Base-by-base conservation (phyloP, 352 stramenopile genomes). In the Phytophthora nicotianae region DNA sequence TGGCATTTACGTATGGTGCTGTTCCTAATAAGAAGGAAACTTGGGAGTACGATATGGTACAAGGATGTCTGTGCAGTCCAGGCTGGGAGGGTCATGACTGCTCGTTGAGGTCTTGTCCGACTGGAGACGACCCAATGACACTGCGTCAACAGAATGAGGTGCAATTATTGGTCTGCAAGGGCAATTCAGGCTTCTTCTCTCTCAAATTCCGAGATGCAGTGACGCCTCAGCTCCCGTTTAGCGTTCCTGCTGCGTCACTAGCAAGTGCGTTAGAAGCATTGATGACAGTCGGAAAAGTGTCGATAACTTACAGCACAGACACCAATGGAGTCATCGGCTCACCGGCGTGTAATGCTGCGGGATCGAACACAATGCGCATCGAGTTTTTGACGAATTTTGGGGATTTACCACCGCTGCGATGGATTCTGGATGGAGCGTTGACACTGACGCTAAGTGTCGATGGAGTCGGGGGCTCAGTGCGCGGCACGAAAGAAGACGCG, bases 21-120 rank as follows among this genome's bases (percentile, higher is more conserved):
- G 79, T 91, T 24, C 82, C 82, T 26, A 92, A 94, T 72, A 91
- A 89, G 50, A 88, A 90, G 54, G 77, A 90, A 69, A 91, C 81
- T 0, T 98, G 92, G 92, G 92, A 98, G 72, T 93, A 91, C 49
- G 82, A 97, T 33, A 81, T 93, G 63, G 67, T 85, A 37, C 87
- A 88, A 43, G 87, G 87, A 21, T 98, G 91, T 70, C 79, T 88
- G 20, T 97, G 93, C 68, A 88, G 89, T 35, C 23, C 78, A 37
- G 93, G 91, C 16, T 98, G 89, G 82, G 84, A 85, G 50, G 93
- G 92, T n/a, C 79, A 97, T 53, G 88, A 96, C 51, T 98, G 95
- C 73, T 85, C 79, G 13, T 68, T 74, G 49, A 69, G 88, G n/a
- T 90, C 84, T 16, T 98, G 93, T 58, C 90, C 89, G 6, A 92